These are phyloP conservation scores for Pluteus cervinus DNA, from an alignment of 768 basidiomycete genomes.

Conservation along the genomic window DNA sequence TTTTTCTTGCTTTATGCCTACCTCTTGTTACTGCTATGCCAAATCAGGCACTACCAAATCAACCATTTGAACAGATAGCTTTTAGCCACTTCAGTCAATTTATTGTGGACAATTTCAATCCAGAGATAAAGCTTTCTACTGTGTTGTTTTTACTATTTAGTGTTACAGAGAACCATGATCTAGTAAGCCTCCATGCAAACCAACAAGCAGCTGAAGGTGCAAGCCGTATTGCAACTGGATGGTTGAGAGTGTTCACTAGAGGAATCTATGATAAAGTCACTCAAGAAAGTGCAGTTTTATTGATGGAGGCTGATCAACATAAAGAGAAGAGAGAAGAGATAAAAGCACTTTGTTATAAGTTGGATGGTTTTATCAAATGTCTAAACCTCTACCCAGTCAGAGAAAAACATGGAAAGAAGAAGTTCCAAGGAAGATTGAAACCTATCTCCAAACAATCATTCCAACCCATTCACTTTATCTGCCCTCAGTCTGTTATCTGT, in stretches of 20 bases:
- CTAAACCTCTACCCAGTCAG: background rate
- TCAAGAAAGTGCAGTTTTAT: no score
- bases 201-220: conserved; percentile 1
- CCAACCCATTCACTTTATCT: background rate
- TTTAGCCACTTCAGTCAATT: background rate
- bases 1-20: no score
- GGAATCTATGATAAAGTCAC: no score
- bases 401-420: background rate
- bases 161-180: conserved; percentile 1
- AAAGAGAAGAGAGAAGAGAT: no score
- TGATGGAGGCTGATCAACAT: no score
- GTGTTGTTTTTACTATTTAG: background rate
- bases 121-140: background rate
- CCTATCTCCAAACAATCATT: background rate
- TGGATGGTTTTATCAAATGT: background rate
- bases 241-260: conserved; percentile 1
- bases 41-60: background rate
- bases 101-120: background rate
- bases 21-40: no score
- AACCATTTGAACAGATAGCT: background rate
- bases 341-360: no score
- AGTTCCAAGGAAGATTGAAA: background rate
- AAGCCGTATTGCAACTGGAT: conserved; percentile 1
- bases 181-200: background rate
- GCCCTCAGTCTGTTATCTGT: conserved; percentile 1